phyloP scores from a whole-genome alignment of 2,329 filamentous ascomycete species.

The Epichloe brachyelytri region DNA sequence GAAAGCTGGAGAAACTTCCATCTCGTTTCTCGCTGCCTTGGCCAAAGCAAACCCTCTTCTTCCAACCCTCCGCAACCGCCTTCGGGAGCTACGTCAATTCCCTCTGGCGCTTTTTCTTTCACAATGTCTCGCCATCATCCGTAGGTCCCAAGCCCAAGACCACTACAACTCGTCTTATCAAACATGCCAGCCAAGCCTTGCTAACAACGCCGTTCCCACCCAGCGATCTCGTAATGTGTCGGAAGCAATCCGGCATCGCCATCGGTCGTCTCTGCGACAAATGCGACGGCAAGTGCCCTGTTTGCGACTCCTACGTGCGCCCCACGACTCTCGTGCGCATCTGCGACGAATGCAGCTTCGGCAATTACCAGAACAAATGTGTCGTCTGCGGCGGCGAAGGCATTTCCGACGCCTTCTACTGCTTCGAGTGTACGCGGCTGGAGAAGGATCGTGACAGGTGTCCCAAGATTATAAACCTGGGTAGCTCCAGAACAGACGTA shows the following conservation, averaged over 20 bases:
- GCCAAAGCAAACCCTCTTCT: background rate
- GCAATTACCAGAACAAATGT: slow-evolving; percentile 99
- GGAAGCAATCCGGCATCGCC: slow-evolving; percentile 93
- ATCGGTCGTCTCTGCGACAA: slow-evolving; percentile 99
- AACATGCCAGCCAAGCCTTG: background rate
- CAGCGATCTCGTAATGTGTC: slow-evolving; percentile 97
- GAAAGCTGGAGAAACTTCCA: slow-evolving; percentile 19
- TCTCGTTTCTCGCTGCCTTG: background rate
- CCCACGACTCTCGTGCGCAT: slow-evolving; percentile 95
- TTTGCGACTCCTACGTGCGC: slow-evolving; percentile 97
- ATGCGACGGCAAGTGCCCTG: slow-evolving; percentile 98
- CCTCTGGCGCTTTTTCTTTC: background rate
- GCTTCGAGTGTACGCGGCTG: slow-evolving; percentile 92
- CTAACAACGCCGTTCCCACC: slow-evolving; percentile 15
- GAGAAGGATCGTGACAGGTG: slow-evolving; percentile 97
- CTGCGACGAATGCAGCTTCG: slow-evolving; percentile 98
- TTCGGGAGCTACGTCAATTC: background rate
- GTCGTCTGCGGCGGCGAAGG: slow-evolving; percentile 97
- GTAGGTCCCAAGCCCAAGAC: slow-evolving; percentile 34
- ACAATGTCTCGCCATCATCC: slow-evolving; percentile 91
- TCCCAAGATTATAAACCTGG: slow-evolving; percentile 98
- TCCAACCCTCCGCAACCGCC: no score
- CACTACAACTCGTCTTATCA: background rate
- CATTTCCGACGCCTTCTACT: slow-evolving; percentile 97
- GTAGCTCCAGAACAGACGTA: slow-evolving; percentile 89